Evolutionary conservation across 305 asterid species (phyloP).

Genomic region (Solanum hybrid): DNA sequence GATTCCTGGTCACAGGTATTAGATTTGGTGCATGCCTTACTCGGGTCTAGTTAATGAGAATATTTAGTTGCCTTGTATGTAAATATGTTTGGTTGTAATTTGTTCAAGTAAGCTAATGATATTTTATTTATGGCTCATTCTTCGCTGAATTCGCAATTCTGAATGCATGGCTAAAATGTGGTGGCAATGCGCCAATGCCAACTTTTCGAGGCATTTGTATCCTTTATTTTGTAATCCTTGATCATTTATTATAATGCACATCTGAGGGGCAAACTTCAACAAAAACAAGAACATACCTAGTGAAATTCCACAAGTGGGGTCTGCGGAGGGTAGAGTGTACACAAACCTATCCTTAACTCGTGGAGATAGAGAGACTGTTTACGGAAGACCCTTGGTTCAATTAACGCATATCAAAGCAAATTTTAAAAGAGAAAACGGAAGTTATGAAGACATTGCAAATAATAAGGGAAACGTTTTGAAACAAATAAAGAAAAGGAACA

Average conservation of each 20-base stretch:
- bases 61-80: background rate
- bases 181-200: background rate
- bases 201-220: background rate
- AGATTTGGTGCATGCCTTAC: background rate
- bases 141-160: background rate
- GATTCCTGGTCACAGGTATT: slow-evolving; percentile 95
- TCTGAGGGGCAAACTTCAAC: background rate
- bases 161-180: background rate
- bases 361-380: background rate
- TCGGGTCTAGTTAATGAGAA: background rate
- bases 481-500: background rate
- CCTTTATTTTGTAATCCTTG: background rate
- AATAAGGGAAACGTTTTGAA: background rate
- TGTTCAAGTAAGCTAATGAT: background rate
- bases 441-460: background rate
- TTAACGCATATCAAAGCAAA: background rate
- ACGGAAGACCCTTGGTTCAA: background rate
- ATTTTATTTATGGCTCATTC: background rate
- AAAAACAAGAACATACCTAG: background rate
- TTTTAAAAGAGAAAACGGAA: background rate
- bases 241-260: background rate
- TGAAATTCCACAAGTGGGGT: background rate
- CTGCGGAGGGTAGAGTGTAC: background rate
- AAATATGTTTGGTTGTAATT: background rate
- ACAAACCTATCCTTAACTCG: background rate